phyloP scores from a whole-genome alignment of 352 stramenopile species.

The Phytopythium vexans region DNA sequence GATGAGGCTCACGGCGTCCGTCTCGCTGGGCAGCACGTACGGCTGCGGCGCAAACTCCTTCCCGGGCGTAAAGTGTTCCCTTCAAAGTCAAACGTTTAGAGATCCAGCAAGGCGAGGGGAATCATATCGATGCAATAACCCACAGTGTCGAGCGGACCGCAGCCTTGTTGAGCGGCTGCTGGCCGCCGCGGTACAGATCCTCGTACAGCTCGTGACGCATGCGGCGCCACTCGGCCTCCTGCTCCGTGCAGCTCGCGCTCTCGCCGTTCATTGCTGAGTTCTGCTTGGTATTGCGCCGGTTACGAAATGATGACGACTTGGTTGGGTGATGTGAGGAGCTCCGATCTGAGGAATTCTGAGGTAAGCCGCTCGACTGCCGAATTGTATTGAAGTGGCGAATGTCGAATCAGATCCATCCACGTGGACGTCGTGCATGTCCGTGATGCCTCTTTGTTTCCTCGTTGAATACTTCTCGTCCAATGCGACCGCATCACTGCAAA shows the following conservation, averaged over 20 bases:
- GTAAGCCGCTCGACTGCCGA: too few species aligned
- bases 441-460: too few species aligned
- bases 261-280: neutral
- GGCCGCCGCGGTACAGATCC: conserved; percentile 31
- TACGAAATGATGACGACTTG: neutral
- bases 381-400: too few species aligned
- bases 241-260: conserved; percentile 9
- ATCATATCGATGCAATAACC: conserved; percentile 1
- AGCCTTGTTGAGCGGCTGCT: conserved; percentile 32
- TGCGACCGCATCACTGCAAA: too few species aligned
- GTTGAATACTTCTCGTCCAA: too few species aligned
- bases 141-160: conserved; percentile 33
- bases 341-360: too few species aligned
- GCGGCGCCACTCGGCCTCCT: conserved; percentile 39
- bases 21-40: conserved; percentile 40
- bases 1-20: conserved; percentile 47
- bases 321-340: too few species aligned
- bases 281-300: conserved; percentile 8
- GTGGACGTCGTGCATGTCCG: too few species aligned
- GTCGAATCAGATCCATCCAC: too few species aligned
- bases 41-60: conserved; percentile 39
- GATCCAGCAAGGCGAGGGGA: neutral
- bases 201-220: conserved; percentile 35
- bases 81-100: conserved; percentile 2
- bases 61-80: conserved; percentile 30